Percentiles rank a stretch among this genome's conserved stretches.
These are phyloP conservation scores for Colletotrichum lindemuthianum DNA, from an alignment of 2,329 filamentous ascomycete species.

Conservation along the genomic window DNA sequence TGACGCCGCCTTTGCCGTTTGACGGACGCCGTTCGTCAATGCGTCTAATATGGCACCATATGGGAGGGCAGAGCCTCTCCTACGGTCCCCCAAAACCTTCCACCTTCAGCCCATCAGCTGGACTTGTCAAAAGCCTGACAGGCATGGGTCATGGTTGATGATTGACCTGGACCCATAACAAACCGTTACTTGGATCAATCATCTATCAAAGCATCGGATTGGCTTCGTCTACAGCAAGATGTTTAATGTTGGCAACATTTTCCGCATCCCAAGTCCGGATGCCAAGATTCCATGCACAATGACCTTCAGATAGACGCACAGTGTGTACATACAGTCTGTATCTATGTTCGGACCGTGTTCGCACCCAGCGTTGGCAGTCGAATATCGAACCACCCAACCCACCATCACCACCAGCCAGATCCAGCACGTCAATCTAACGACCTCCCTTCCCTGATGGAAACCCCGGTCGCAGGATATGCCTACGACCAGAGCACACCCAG, in stretches of 20 bases:
- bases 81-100: background rate
- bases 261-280: background rate
- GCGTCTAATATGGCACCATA: background rate
- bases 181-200: background rate
- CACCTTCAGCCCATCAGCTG: slow-evolving; percentile 7
- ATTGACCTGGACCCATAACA: slow-evolving; percentile 9
- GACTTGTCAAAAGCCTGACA: slow-evolving; percentile 11
- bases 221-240: too few relatives aligned
- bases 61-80: slow-evolving; percentile 8
- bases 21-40: slow-evolving; percentile 4
- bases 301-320: background rate
- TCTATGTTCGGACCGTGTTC: background rate
- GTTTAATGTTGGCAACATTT: background rate
- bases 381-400: background rate
- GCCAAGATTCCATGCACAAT: background rate
- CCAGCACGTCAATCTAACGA: background rate
- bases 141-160: background rate
- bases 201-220: too few relatives aligned
- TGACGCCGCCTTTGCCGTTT: background rate
- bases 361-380: background rate
- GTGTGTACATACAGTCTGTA: background rate
- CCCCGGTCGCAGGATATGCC: background rate
- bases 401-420: background rate
- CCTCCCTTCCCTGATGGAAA: background rate
- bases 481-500: background rate